Evolutionary conservation across 305 asterid genomes (phyloP), one percentile per base, ranked within the genome.

Genomic region (Fraxinus ornus): DNA sequence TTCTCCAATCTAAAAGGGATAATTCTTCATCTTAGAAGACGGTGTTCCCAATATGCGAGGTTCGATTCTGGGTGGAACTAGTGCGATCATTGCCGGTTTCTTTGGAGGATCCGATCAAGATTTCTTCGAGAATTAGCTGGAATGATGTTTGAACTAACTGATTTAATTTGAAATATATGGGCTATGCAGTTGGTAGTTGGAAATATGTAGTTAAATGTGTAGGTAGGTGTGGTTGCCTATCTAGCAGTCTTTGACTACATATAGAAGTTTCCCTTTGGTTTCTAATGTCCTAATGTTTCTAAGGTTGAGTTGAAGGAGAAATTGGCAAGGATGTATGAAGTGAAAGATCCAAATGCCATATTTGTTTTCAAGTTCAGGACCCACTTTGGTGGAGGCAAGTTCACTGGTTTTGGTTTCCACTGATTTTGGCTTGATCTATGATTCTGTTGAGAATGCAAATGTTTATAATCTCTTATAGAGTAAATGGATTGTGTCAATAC

Each of bases 331-430:
- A 86, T 90, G 89, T 90, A 92, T 13, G 95, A 92, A 47, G 95
- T 89, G 5, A 92, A 86, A 15, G 95, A 92, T 10, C 80, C 90
- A 0, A 92, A 92, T 82, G 84, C 91, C 66, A 92, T 92, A 36
- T 92, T 92, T 10, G 94, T 92, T 19, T 92, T 92, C 91, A 92
- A 92, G 80, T 90, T 92, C 91, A 82, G 94, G 84, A 91, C 95
- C 2, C 95, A 91, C 86, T 91, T 91, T 80, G 95, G 95, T 82
- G 95, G 95, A 74, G 95, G 94, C 79, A 91, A 91, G 84, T 91
- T 94, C 0, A 91, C 95, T 33, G 95, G 95, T 3, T 91, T 91
- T 77, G 95, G 95, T n/a, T n/a, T n/a, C n/a, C 0, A 91, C 95
- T 33, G 95, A 94, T 3, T 91, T 91, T 77, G 95, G 95, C 24